Conservation (phyloP, 1,284 basidiomycete species). For the Leccinum fallax region DNA sequence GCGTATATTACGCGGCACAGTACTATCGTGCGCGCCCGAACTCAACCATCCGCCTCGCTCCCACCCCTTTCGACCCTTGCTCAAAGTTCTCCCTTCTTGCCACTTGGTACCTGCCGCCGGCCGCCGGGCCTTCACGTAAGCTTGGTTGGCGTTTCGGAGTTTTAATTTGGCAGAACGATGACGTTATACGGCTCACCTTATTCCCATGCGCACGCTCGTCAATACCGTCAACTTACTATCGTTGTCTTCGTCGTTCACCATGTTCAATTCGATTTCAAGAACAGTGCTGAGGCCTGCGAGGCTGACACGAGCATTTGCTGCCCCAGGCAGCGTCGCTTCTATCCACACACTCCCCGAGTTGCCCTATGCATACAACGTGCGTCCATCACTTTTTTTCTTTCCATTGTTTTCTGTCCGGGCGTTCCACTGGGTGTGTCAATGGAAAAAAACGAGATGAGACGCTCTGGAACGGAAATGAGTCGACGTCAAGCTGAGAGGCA, state of each 20-base stretch:
- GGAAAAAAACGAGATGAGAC: background rate
- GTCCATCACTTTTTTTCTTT: slow-evolving; percentile 22
- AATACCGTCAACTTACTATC: no score
- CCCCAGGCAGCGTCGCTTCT: slow-evolving; percentile 38
- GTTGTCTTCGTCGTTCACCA: slow-evolving; percentile 27
- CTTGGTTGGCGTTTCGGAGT: background rate
- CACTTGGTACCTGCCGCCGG: no score
- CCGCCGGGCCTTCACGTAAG: no score
- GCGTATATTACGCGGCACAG: background rate
- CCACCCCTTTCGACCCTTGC: no score
- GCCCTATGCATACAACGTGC: slow-evolving; percentile 88
- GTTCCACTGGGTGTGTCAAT: background rate
- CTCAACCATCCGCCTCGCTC: no score
- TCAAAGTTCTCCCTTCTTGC: no score
- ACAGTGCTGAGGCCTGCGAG: slow-evolving; percentile 41
- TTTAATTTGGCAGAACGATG: background rate
- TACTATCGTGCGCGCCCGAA: no score
- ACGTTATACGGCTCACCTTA: background rate
- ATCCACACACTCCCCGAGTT: slow-evolving; percentile 82
- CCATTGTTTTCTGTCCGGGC: background rate
- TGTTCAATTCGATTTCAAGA: slow-evolving; percentile 49
- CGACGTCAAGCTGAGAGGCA: background rate
- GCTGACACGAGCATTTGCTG: slow-evolving; percentile 42
- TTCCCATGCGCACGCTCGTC: background rate
- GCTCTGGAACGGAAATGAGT: background rate